Conservation (phyloP, 805 yeast species). For the Pichia scutulata region DNA sequence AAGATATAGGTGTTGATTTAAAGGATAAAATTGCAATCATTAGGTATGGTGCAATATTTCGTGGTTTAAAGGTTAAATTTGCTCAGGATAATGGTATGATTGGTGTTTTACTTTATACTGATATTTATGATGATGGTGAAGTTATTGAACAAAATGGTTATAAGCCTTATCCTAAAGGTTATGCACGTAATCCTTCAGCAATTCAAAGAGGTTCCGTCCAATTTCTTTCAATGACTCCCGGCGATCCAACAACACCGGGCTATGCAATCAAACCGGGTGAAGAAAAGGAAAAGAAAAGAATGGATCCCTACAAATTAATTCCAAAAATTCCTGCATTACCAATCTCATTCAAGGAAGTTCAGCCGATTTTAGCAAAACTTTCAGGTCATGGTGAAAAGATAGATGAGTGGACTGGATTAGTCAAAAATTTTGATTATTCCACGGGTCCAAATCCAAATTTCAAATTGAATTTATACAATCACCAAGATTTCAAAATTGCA, state of each 20-base stretch:
- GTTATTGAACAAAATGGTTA: conserved; percentile 49
- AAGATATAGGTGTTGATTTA: conserved; percentile 39
- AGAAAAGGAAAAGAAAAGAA: conserved; percentile 40
- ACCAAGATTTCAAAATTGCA: conserved; percentile 53
- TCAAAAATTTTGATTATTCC: conserved; percentile 31
- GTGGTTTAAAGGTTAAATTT: conserved; percentile 70
- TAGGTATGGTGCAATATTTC: conserved; percentile 57
- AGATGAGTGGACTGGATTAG: conserved; percentile 26
- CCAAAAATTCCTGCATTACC: conserved; percentile 70
- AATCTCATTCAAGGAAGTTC: conserved; percentile 53
- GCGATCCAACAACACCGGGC: conserved; percentile 77
- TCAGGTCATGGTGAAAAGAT: conserved; percentile 48
- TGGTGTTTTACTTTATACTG: conserved; percentile 62
- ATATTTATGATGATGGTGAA: conserved; percentile 57
- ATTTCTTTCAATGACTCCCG: conserved; percentile 54
- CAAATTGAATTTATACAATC: conserved; percentile 47
- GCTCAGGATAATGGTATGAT: conserved; percentile 66
- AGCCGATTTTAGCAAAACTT: conserved; percentile 51
- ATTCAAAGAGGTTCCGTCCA: conserved; percentile 74
- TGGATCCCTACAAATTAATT: conserved; percentile 41
- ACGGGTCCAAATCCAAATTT: conserved; percentile 32
- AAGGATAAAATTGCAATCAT: conserved; percentile 56
- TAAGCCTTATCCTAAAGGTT: conserved; percentile 64
- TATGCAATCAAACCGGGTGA: conserved; percentile 53
- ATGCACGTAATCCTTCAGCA: conserved; percentile 68